Conservation (phyloP, 2,329 filamentous ascomycete species). For the Xylariaceae sp. region DNA sequence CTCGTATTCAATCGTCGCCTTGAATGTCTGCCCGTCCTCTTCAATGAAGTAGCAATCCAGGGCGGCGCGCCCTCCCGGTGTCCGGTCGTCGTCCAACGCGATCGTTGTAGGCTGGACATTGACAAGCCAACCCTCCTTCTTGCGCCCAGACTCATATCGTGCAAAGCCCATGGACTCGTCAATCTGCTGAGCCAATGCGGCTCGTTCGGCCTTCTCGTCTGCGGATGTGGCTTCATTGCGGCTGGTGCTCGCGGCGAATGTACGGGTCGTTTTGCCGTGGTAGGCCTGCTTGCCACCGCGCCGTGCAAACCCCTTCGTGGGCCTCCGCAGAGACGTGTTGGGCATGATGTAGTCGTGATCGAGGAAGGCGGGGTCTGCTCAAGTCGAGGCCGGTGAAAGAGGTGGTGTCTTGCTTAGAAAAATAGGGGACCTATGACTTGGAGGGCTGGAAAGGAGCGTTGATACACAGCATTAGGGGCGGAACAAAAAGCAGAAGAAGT, state of each 20-base stretch:
- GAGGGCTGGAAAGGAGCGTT: too few species aligned
- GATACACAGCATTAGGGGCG: too few species aligned
- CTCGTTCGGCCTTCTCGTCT: constrained; percentile 88
- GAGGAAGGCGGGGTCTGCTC: too few species aligned
- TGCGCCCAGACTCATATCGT: constrained; percentile 81
- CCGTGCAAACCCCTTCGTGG: constrained; percentile 64
- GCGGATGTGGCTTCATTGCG: constrained; percentile 82
- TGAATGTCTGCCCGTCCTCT: constrained; percentile 84
- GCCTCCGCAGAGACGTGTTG: constrained; percentile 55
- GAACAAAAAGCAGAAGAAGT: too few species aligned
- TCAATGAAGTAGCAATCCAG: constrained; percentile 98
- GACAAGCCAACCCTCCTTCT: constrained; percentile 83
- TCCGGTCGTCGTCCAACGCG: constrained; percentile 67
- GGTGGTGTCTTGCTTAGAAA: too few species aligned
- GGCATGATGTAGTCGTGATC: constrained; percentile 39
- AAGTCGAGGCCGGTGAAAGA: too few species aligned
- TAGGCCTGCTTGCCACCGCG: constrained; percentile 64
- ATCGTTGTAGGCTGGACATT: constrained; percentile 90
- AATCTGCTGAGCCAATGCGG: constrained; percentile 77
- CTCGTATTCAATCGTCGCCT: constrained; percentile 92
- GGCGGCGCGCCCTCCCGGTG: constrained; percentile 78
- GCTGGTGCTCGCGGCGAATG: constrained; percentile 71
- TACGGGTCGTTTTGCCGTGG: constrained; percentile 65
- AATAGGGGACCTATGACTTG: too few species aligned
- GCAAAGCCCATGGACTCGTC: constrained; percentile 94